Percentiles rank a stretch among this genome's conserved stretches.
Conservation (phyloP, 2,329 filamentous ascomycete genomes). For the Talaromyces albobiverticillius region DNA sequence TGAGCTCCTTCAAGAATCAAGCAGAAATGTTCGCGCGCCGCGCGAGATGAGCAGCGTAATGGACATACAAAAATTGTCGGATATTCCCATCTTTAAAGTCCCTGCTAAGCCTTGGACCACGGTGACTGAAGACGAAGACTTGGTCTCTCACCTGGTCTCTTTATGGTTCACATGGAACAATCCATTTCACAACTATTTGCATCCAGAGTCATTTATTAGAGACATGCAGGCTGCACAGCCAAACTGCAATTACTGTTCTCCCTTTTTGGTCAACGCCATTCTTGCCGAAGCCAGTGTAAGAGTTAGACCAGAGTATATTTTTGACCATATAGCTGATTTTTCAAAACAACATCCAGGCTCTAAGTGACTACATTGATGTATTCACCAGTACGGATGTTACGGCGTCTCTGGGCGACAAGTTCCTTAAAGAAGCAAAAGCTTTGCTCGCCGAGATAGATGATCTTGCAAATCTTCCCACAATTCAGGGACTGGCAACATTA, state of each 20-base stretch:
- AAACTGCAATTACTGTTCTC: constrained; percentile 72
- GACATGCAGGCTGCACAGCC: constrained; percentile 32
- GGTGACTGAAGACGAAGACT: constrained; percentile 70
- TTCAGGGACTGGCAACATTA: neutral
- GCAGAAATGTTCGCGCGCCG: constrained; percentile 18
- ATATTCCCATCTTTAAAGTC: constrained; percentile 31
- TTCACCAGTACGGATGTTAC: neutral
- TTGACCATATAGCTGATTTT: too few relatives aligned
- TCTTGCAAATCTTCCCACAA: neutral
- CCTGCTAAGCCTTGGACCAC: constrained; percentile 66
- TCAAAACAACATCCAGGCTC: neutral
- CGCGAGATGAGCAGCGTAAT: constrained; percentile 26
- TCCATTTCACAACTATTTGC: constrained; percentile 79
- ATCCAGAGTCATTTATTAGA: constrained; percentile 70
- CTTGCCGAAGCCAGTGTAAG: constrained; percentile 55
- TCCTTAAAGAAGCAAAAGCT: neutral
- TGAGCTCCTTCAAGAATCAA: constrained; percentile 18
- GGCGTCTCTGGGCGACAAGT: constrained; percentile 2
- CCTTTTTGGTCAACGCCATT: constrained; percentile 86
- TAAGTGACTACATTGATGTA: constrained; percentile 1
- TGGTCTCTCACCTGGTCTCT: constrained; percentile 78
- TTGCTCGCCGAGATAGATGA: neutral
- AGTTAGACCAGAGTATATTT: neutral
- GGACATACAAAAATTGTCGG: constrained; percentile 40
- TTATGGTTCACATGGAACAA: constrained; percentile 96